These are phyloP conservation scores for Neovahlkampfia damariscottae DNA, from an alignment of 78 protist species.

Conservation along the genomic window DNA sequence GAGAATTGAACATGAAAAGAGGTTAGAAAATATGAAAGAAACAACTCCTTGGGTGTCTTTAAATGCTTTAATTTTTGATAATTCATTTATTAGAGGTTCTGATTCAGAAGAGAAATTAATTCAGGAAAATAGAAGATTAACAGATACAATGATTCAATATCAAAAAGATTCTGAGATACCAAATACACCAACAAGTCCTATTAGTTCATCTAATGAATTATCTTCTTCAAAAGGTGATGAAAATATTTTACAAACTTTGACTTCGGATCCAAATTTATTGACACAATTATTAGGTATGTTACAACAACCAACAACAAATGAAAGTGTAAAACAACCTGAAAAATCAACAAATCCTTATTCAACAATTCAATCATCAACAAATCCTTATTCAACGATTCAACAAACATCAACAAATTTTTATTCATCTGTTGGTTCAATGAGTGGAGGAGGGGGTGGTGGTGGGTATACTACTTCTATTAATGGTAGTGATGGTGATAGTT, in stretches of 20 bases:
- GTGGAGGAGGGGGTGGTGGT: not conserved
- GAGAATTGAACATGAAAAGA: not conserved
- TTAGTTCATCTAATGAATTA: not conserved
- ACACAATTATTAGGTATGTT: not conserved
- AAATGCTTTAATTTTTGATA: not conserved
- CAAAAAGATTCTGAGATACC: not conserved
- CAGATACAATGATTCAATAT: not conserved
- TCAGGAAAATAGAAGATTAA: not conserved
- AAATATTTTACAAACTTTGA: not conserved
- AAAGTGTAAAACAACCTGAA: not conserved
- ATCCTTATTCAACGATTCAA: not conserved
- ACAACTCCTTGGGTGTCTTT: not conserved
- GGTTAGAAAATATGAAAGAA: not conserved
- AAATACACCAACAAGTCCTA: not conserved
- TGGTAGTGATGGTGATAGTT: not conserved
- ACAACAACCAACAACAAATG: not conserved
- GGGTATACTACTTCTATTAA: not conserved
- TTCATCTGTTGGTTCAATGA: not conserved
- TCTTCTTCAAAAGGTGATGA: not conserved
- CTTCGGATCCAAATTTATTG: not conserved
- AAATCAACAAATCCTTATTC: not conserved
- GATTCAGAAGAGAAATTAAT: not conserved
- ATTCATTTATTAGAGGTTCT: not conserved
- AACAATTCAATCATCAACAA: not conserved
- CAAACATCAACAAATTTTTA: not conserved